phyloP scores from a whole-genome alignment of 2,329 filamentous ascomycete genomes.

The Hymenoscyphus repandus region DNA sequence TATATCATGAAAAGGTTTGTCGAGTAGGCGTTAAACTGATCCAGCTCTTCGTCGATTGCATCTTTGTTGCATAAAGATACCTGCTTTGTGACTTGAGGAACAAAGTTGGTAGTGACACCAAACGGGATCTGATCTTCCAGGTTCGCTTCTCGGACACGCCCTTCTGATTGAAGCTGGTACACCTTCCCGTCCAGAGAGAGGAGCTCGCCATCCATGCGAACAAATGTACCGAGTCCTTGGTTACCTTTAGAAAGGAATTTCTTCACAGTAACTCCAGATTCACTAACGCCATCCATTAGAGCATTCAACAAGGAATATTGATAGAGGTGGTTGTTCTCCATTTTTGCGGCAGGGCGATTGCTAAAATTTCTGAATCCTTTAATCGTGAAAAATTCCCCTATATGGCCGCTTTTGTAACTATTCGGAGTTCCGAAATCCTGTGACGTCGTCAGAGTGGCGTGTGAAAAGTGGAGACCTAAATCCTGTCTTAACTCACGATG shows the following conservation, averaged over 20 bases:
- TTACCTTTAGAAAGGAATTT: constrained; percentile 42
- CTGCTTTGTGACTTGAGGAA: constrained; percentile 22
- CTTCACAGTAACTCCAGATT: constrained; percentile 41
- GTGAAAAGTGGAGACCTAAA: too few relatives aligned
- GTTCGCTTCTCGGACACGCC: constrained; percentile 31
- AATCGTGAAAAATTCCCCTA: too few relatives aligned
- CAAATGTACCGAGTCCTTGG: constrained; percentile 44
- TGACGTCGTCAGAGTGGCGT: too few relatives aligned
- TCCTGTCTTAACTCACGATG: too few relatives aligned
- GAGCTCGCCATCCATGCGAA: constrained; percentile 39
- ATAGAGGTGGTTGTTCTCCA: constrained; percentile 29
- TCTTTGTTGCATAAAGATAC: constrained; percentile 20
- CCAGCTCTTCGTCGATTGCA: neutral
- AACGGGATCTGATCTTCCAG: constrained; percentile 36
- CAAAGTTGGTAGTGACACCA: constrained; percentile 30
- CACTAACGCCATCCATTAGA: constrained; percentile 40
- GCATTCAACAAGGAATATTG: constrained; percentile 40
- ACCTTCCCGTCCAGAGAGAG: constrained; percentile 37
- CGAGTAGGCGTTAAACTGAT: constrained; percentile 15
- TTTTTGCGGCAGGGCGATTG: too few relatives aligned
- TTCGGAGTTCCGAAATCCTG: too few relatives aligned
- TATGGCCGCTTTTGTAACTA: too few relatives aligned
- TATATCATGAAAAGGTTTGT: constrained; percentile 30
- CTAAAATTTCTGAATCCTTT: too few relatives aligned
- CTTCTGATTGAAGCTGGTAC: constrained; percentile 38